A percentile compares a stretch with the other conserved stretches of the same genome.
phyloP scores from a whole-genome alignment of 352 stramenopile genomes.

The Plasmopara halstedii region DNA sequence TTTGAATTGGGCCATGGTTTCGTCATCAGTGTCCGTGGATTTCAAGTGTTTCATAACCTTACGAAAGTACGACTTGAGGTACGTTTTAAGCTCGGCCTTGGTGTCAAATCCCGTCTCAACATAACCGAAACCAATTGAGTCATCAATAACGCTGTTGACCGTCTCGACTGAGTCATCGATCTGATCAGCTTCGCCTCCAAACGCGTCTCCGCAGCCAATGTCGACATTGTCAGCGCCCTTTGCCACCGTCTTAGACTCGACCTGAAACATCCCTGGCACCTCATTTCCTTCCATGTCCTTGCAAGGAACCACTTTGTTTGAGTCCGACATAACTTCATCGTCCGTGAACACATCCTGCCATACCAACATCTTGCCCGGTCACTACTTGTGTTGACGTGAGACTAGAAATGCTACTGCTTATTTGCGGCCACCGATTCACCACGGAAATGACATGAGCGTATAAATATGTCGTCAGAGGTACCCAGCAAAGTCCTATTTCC shows the following conservation, averaged over 20 bases:
- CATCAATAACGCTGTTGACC: conserved; percentile 59
- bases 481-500: no score
- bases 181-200: conserved; percentile 33
- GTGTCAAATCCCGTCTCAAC: conserved; percentile 55
- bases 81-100: conserved; percentile 59
- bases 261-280: conserved; percentile 52
- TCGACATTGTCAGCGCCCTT: conserved; percentile 52
- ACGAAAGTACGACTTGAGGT: conserved; percentile 65
- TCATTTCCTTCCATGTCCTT: conserved; percentile 46
- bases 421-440: no score
- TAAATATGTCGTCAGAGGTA: no score
- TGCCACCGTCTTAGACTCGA: conserved; percentile 41
- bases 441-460: no score
- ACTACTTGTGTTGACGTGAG: no score
- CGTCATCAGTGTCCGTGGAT: conserved; percentile 32
- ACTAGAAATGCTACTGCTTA: no score
- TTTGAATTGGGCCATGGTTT: conserved; percentile 44
- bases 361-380: conserved; percentile 40
- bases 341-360: conserved; percentile 67
- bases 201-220: conserved; percentile 52
- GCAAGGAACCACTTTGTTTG: conserved; percentile 36
- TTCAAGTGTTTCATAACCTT: conserved; percentile 66
- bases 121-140: conserved; percentile 50
- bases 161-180: conserved; percentile 54
- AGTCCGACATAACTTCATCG: conserved; percentile 63